phyloP scores from a whole-genome alignment of 1,139 yeast species.

The Kodamaea fungicola region DNA sequence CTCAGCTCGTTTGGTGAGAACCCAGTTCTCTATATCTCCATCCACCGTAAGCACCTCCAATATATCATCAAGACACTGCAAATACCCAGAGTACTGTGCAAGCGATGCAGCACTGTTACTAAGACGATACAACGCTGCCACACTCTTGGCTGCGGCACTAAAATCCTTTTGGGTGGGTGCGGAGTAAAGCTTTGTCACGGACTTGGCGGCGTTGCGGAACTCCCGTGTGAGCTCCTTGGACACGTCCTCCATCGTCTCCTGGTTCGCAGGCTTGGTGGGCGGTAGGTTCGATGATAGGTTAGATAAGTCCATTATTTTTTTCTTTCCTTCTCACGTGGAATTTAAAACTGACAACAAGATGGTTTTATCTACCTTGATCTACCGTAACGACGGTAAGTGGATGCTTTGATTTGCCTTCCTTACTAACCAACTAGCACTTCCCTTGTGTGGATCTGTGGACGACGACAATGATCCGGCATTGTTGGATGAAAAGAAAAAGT shows the following conservation, averaged over 20 bases:
- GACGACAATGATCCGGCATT: conserved; percentile 60
- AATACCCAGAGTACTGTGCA: conserved; percentile 50
- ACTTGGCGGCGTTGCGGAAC: conserved; percentile 45
- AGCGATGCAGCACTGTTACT: conserved; percentile 44
- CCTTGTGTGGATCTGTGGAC: conserved; percentile 90
- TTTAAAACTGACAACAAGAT: conserved; percentile 21
- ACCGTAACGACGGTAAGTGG: conserved; percentile 66
- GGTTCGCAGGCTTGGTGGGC: conserved; percentile 42
- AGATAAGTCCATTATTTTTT: conserved; percentile 48
- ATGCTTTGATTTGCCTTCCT: not conserved
- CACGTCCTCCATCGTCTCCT: conserved; percentile 40
- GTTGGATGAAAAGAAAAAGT: conserved; percentile 77
- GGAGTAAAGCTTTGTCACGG: conserved; percentile 39
- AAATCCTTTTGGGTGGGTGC: conserved; percentile 42
- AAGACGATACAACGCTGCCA: conserved; percentile 56
- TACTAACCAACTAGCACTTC: conserved; percentile 51
- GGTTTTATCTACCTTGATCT: conserved; percentile 72
- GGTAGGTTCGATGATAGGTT: conserved; percentile 52
- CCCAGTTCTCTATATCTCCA: conserved; percentile 54
- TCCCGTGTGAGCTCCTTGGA: conserved; percentile 40
- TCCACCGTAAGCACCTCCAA: conserved; percentile 43
- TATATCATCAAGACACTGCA: conserved; percentile 55
- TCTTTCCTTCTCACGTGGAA: conserved; percentile 2
- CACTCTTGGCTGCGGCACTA: conserved; percentile 62
- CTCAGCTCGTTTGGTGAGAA: conserved; percentile 47